phyloP scores from a whole-genome alignment of 2,329 filamentous ascomycete species.

The Meredithiella fracta region DNA sequence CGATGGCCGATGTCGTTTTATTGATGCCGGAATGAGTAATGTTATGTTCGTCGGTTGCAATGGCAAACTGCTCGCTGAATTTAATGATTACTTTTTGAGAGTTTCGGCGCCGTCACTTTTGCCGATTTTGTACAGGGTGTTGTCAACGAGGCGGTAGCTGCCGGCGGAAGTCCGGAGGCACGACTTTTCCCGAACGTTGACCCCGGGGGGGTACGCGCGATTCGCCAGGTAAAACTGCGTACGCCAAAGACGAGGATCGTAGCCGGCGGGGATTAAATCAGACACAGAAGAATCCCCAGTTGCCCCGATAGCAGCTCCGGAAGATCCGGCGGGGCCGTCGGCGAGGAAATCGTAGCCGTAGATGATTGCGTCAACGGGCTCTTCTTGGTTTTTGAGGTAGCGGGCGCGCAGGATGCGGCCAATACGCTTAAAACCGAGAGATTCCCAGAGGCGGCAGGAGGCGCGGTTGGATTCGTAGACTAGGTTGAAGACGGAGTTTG shows the following conservation, averaged over 20 bases:
- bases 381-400: slow-evolving; percentile 49
- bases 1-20: slow-evolving; percentile 88
- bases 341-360: slow-evolving; percentile 49
- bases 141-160: slow-evolving; percentile 71
- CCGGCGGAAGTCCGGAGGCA: slow-evolving; percentile 83
- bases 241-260: slow-evolving; percentile 92
- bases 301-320: not conserved
- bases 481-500: slow-evolving; percentile 84
- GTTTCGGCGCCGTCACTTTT: slow-evolving; percentile 8
- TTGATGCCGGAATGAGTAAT: slow-evolving; percentile 82
- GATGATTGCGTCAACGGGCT: slow-evolving; percentile 59
- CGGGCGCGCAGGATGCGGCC: slow-evolving; percentile 62
- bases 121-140: slow-evolving; percentile 77
- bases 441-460: slow-evolving; percentile 82
- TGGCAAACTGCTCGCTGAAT: slow-evolving; percentile 76
- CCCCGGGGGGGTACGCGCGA: slow-evolving; percentile 80
- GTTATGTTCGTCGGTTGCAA: slow-evolving; percentile 62
- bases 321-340: slow-evolving; percentile 13
- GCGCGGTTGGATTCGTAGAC: slow-evolving; percentile 90
- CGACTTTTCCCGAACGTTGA: slow-evolving; percentile 89
- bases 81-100: slow-evolving; percentile 78
- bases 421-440: slow-evolving; percentile 80
- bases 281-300: slow-evolving; percentile 25
- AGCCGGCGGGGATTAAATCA: slow-evolving; percentile 10
- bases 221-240: slow-evolving; percentile 95